Percentiles rank a stretch among this genome's conserved stretches.
Evolutionary conservation across 768 basidiomycete genomes (phyloP).

Genomic region (Lanmaoa rubissima): DNA sequence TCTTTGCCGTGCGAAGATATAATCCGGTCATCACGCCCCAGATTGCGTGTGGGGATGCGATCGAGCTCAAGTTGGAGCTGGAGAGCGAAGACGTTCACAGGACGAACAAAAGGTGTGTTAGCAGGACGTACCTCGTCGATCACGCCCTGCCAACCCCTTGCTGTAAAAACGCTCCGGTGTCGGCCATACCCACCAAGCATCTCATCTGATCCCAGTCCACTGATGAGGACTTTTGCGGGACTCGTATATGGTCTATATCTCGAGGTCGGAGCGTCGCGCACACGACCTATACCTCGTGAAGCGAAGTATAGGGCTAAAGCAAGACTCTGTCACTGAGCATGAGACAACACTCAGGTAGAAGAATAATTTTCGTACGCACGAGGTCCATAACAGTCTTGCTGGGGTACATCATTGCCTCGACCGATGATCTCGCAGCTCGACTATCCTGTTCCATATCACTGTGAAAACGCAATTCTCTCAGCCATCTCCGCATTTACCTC

Average conservation of each 20-base stretch:
- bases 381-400: conserved; percentile 87
- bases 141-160: conserved; percentile 70
- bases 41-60: conserved; percentile 83
- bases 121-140: conserved; percentile 65
- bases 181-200: conserved; percentile 91
- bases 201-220: conserved; percentile 94
- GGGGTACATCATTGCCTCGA: conserved; percentile 78
- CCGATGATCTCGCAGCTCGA: conserved; percentile 46
- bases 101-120: neutral
- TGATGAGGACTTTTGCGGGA: conserved; percentile 78
- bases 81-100: neutral
- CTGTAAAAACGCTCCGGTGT: conserved; percentile 72
- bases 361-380: conserved; percentile 42
- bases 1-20: conserved; percentile 92
- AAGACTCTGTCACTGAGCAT: conserved; percentile 60
- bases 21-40: conserved; percentile 93
- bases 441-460: conserved; percentile 53
- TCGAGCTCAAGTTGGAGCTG: conserved; percentile 89
- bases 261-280: conserved; percentile 40
- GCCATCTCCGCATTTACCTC: conserved; percentile 42
- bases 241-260: conserved; percentile 55
- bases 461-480: neutral
- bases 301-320: conserved; percentile 93
- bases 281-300: conserved; percentile 69
- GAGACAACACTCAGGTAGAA: neutral